Evolutionary conservation across 2,329 filamentous ascomycete species (phyloP), one percentile per base, ranked within the genome.

Genomic region (Aspergillus unguis): DNA sequence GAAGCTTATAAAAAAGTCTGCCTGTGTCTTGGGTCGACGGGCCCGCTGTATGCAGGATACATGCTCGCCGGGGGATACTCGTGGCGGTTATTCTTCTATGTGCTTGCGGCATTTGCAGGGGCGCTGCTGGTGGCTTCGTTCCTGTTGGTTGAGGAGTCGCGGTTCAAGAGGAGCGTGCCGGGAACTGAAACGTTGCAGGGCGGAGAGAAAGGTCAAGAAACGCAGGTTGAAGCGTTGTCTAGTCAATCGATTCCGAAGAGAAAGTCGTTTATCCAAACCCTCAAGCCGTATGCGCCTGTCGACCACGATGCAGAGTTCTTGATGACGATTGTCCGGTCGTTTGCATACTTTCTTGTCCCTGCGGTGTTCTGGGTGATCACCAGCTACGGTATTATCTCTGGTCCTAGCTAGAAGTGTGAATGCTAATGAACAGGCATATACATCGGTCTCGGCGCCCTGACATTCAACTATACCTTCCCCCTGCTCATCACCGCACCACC

Each of bases 71-170:
- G 75, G 1, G 78, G 79, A 7, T 78, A 81, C 60, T 82, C 80
- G 5, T 85, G 81, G 81, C 72, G 78, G 11, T 75, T 84, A 0
- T 85, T 80, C 70, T 85, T 84, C 71, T 84, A 83, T 62, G 81
- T 84, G 49, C 76, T 79, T 55, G 75, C 81, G 44, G 82, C 80
- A 2, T 84, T 85, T 48, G 74, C 77, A 2, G 67, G 67, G 6
- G 66, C 65, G 5, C 62, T 71, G 44, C 67, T 71, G 53, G 67
- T 82, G 40, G 58, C 78, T 6, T 74, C 78, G 0, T 82, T 84
- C 61, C 69, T 85, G 53, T 80, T 85, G 59, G 80, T 83, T 55
- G 82, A 85, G 57, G 82, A 85, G 62, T 82, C 81, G 5, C 77
- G 77, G 10, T 85, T 84, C 57, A 17, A 17, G 17, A 17, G 17